These are phyloP conservation scores for Skeletonema grethae DNA, from an alignment of 108 stramenopile genomes.

Conservation along the genomic window DNA sequence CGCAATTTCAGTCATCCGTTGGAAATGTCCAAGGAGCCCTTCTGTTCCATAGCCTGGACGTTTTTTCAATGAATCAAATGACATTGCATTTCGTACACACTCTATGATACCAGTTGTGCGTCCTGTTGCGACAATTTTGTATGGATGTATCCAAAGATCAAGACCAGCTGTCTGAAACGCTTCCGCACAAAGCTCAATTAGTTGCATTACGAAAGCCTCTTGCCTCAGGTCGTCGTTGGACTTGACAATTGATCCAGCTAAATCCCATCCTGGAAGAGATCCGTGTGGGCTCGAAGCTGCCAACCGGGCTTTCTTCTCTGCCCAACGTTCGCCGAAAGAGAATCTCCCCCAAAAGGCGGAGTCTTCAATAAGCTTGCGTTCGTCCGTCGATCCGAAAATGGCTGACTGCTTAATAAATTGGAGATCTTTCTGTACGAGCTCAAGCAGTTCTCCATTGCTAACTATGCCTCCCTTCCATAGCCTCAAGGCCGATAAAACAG, in stretches of 20 bases:
- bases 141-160: constrained; percentile 91
- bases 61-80: constrained; percentile 96
- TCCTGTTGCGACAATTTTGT: constrained; percentile 93
- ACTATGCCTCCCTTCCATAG: constrained; percentile 84
- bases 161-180: constrained; percentile 90
- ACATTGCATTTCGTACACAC: constrained; percentile 90
- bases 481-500: constrained; percentile 80
- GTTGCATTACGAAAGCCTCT: constrained; percentile 95
- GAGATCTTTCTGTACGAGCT: constrained; percentile 87
- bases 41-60: constrained; percentile 85
- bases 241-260: constrained; percentile 96
- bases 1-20: constrained; percentile 81
- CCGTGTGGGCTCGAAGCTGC: constrained; percentile 80
- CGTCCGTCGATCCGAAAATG: constrained; percentile 53
- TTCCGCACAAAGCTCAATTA: constrained; percentile 91
- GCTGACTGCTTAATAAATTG: constrained; percentile 64
- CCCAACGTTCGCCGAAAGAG: constrained; percentile 96
- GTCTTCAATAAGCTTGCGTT: constrained; percentile 76
- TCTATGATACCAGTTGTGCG: constrained; percentile 91
- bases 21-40: constrained; percentile 75
- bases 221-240: constrained; percentile 98
- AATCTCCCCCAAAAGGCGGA: constrained; percentile 90
- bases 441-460: constrained; percentile 80
- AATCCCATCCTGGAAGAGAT: constrained; percentile 80
- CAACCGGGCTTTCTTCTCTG: constrained; percentile 88